Evolutionary conservation across 179 eudicot species (phyloP), one percentile per base, ranked within the genome.

Genomic region (Pouteria campechiana): DNA sequence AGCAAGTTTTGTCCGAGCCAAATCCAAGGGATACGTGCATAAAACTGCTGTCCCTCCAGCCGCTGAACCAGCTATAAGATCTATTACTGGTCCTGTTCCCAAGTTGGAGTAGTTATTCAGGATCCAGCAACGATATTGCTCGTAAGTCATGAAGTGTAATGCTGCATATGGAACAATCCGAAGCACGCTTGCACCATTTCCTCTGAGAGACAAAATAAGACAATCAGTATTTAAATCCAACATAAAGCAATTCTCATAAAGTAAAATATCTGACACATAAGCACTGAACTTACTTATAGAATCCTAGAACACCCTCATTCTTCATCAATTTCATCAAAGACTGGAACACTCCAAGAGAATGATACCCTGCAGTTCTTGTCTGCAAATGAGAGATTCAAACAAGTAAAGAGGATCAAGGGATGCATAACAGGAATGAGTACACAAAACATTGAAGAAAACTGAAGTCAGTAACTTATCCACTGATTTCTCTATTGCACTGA

Each of bases 161-260:
- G 98, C 96, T 9, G 96, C 96, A 61, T 90, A 90, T 7, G 96
- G 98, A 51, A 90, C 79, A 62, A 90, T 86, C 38, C 98, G 76
- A 20, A 82, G 66, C 23, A 90, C 85, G 32, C 96, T 90, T 18
- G 98, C 96, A 49, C 96, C 96, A 58, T 90, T 90, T 61, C 98
- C 98, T 62, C 96, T 86, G 21, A 43, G 36, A 45, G 19, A 52
- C 42, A 41, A 23, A 8, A 21, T 2, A 48, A 35, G 6, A 14
- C 21, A 41, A 17, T 40, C 6, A 47, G 15, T 17, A 10, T 3
- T 33, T 34, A 23, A 21, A 6, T 32, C 12, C 1, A 37, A 23
- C 7, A 37, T 17, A 27, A n/a, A 28, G n/a, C n/a, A n/a, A n/a
- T n/a, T n/a, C n/a, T n/a, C n/a, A n/a, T n/a, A n/a, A n/a, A n/a